Evolutionary conservation across 2,329 filamentous ascomycete species (phyloP), one percentile per base, ranked within the genome.

Genomic region (Fusarium hostae): DNA sequence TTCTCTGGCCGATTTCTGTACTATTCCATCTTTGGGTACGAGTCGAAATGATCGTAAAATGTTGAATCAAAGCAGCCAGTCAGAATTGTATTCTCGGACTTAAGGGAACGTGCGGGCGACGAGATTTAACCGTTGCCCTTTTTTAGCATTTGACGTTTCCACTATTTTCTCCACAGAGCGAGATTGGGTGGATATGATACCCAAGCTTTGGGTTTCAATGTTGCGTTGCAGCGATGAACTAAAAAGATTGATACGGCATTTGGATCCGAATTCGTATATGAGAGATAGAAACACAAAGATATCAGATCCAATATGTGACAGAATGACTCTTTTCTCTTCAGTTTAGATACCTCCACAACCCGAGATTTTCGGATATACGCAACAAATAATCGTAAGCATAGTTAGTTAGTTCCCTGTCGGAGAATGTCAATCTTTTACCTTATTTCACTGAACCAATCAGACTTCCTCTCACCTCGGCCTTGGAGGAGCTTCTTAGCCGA

Each of bases 181-280:
- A 67, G 64, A 67, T 67, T 67, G 63, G n/a, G 62, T 67, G 64
- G 64, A 41, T 67, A 43, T 63, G 56, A 68, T 68, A 68, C 15
- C 32, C 65, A 32, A 51, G 43, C 16, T 6, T 55, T 68, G 62
- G 55, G 63, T 62, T 55, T 45, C 54, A 51, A 67, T 28, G 20
- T 59, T 41, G 48, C 28, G 47, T 60, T 59, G 56, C 48, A 60
- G 24, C 22, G 22, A 34, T 34, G 28, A 56, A 56, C 52, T 56
- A 28, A n/a, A 56, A 44, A 37, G 5, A 35, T 61, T 34, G n/a
- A 48, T 35, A 52, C 20, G 47, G 22, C 22, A 44, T 9, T 20
- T 20, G 24, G 8, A 16, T 66, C 28, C 22, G 40, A 45, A 44
- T 24, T 9, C 18, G n/a, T 26, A 34, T 40, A 16, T 40, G 11